Evolutionary conservation across 1,284 basidiomycete genomes (phyloP), one percentile per base, ranked within the genome.

Genomic region (Cutaneotrichosporon sp.): DNA sequence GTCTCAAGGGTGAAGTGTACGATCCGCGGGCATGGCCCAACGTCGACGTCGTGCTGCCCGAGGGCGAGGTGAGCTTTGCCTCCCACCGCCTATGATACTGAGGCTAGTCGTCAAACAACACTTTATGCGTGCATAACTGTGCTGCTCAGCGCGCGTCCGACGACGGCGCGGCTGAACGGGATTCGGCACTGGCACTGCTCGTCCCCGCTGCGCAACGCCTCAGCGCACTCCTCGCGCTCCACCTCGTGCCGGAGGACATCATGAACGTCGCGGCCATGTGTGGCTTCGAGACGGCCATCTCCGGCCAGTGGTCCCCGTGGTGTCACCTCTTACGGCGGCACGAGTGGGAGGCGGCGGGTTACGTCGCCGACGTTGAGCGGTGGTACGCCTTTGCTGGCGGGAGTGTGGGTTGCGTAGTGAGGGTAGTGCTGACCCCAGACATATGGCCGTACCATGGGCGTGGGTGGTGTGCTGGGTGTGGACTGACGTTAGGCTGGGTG

Each of bases 291-390:
- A 49, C 51, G 15, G 76, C 77, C 8, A 13, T 23, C 10, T 34
- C 20, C 12, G 65, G 56, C 13, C 61, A 53, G 1, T 74, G 79
- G 46, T 87, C 85, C 61, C 80, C 79, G 0, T 90, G 87, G 77
- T 93, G 90, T 68, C 67, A 67, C 4, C 58, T 90, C 7, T 90
- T 91, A 67, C 70, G 70, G 0, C 49, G 67, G 9, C 67, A 77
- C 0, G 84, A 86, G 48, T 89, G 84, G 68, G 74, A 76, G 17
- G 77, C 76, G 1, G 85, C 83, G 59, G 84, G 86, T 52, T 88
- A 91, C 70, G 79, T 75, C 38, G 80, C 80, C 4, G 88, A 91
- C 66, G 72, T 91, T 9, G 80, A 83, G 64, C 87, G 90, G 69
- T 91, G 82, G 72, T 90, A 91, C 68, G 78, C 64, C 22, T 66